Conservation (phyloP, 352 stramenopile genomes). For the Globisporangium cystogenes region DNA sequence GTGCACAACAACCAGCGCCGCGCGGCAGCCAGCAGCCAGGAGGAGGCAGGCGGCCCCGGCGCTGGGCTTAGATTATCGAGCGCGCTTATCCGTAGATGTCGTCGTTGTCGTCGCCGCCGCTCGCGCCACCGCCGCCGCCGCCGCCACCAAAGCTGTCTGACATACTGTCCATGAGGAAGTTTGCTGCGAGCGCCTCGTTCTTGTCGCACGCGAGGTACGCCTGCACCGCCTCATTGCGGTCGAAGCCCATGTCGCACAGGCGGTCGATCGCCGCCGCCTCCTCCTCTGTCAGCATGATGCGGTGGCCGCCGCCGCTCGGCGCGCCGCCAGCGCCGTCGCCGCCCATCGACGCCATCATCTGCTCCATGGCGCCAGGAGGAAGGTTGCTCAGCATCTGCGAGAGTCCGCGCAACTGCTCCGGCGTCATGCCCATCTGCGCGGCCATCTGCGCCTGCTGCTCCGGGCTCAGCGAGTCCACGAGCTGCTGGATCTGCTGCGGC, state of each 20-base stretch:
- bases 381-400: constrained; percentile 86
- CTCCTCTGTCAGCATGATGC: constrained; percentile 78
- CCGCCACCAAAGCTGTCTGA: constrained; percentile 49
- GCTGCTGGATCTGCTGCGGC: constrained; percentile 77
- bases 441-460: constrained; percentile 81
- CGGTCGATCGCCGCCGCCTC: constrained; percentile 71
- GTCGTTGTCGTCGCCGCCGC: constrained; percentile 64
- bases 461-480: constrained; percentile 68
- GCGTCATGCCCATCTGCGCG: constrained; percentile 81
- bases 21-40: background rate
- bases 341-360: constrained; percentile 85
- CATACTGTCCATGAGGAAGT: constrained; percentile 97
- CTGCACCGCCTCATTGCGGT: constrained; percentile 91
- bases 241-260: constrained; percentile 85
- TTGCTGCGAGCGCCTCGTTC: constrained; percentile 98
- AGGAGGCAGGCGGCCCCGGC: too few relatives aligned
- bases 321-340: constrained; percentile 33
- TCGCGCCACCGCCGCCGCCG: constrained; percentile 29
- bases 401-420: constrained; percentile 77
- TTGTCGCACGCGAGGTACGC: constrained; percentile 99
- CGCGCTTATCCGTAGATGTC: constrained; percentile 84
- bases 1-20: background rate
- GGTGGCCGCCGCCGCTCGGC: constrained; percentile 31
- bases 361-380: constrained; percentile 75
- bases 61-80: background rate